Evolutionary conservation across 306 rosid genomes (phyloP), one percentile per base, ranked within the genome.

Genomic region (Prinsepia uniflora): DNA sequence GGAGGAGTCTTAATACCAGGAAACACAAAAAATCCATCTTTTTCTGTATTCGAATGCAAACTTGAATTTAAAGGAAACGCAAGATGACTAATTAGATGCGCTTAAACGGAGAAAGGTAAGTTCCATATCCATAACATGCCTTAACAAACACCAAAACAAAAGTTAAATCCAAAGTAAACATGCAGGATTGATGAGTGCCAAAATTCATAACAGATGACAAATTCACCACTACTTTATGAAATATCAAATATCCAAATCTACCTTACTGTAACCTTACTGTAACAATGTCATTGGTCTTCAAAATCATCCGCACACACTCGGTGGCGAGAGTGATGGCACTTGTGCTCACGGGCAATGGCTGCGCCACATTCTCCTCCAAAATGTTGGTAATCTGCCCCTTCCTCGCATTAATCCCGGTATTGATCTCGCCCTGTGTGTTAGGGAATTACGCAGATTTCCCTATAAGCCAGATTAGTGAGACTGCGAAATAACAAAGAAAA

Each of bases 331-430:
- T 78, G 83, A 94, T 94, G 2, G 99, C 97, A 44, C 97, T 94
- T 5, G 96, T 94, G 85, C 97, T 94, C 70, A 94, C 99, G 0
- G 91, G 96, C 84, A 94, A 82, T 0, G 99, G 99, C 86, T 94
- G 99, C 87, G 91, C 99, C 87, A 94, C 99, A 77, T 94, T 94
- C 97, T 94, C 99, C 81, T 94, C 99, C 84, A 91, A 81, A 80
- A 94, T 94, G 78, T 94, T 91, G 10, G 99, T 94, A 68, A 94
- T 94, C 87, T 89, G 99, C 78, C 99, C 99, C 84, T 94, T 94
- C 92, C 99, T 91, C 82, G 91, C 99, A 80, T 94, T 94, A 75
- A 94, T 94, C 70, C 99, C 99, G 11, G 97, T 72, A 78, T 89
- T 94, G 59, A 91, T 86, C 85, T 94, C 99, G 3, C 97, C 99